Evolutionary conservation across 2,329 filamentous ascomycete genomes (phyloP), one percentile per base, ranked within the genome.

Genomic region (Neonectria magnoliae): DNA sequence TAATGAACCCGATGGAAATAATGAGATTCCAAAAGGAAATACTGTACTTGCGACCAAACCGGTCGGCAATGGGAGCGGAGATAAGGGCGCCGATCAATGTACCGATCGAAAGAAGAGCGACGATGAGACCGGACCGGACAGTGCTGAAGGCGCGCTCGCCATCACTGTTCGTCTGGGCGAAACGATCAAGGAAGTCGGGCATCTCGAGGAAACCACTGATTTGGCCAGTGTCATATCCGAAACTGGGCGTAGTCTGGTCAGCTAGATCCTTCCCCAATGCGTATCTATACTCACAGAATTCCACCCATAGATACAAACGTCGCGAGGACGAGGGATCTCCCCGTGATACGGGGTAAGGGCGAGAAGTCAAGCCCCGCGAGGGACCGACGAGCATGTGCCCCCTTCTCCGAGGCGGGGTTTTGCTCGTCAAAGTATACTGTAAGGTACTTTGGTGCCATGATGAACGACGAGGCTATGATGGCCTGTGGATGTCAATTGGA

Each of bases 1-100:
- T 85, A n/a, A 92, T 81, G 68, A 91, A 90, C 22, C 90, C 90
- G 22, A 91, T 74, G 41, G 85, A 86, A 69, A 88, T 88, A 55
- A 91, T 81, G 60, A 88, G 77, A 62, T 85, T 85, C 79, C 88
- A 90, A 59, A 85, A 79, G 2, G 86, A 85, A 62, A 93, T 91
- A 36, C 87, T 88, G 50, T 84, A 80, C 48, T 86, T 85, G 53
- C 90, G 87, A 20, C 90, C 90, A 56, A 92, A 82, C 16, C 79
- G 82, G 71, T 92, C 90, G n/a, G 89, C 87, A 13, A 92, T 79
- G 3, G 87, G 87, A 1, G 88, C 88, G n/a, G 84, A 85, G 27
- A 82, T 70, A 0, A 91, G 77, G 7, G 88, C 87, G 25, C 89
- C 89, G 45, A 90, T 77, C 4, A 91, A 81, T 1, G 87, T 88